Base-by-base conservation (phyloP, 176 grass and related monocot species). In the Saccharum officinarum region DNA sequence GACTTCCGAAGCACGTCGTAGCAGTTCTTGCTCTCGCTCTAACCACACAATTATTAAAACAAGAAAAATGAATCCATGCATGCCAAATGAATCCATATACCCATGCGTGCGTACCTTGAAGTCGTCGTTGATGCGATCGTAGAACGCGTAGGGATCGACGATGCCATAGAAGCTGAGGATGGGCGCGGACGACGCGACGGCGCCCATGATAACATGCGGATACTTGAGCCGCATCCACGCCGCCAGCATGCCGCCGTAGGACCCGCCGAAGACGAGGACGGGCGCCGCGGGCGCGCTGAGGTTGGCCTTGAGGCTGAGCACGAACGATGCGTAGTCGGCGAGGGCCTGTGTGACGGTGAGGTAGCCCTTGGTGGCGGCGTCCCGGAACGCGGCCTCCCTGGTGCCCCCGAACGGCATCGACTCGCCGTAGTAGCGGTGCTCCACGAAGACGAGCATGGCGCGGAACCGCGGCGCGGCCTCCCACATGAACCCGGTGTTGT, bases 361-460 rank as follows among this genome's bases (percentile, higher is more conserved):
- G 86, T 94, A 94, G 0, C 92, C 92, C 33, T 38, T 16, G 40
- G 84, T 66, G 72, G n/a, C 65, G 2, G 89, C 33, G 84, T 89
- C 83, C 36, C 20, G 62, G 76, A 67, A 88, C 31, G 92, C 88
- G 22, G 26, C 66, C 31, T 67, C 22, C 61, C 57, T 34, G 46
- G 47, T 13, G 36, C 88, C 15, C 0, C 71, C 92, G 69, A 91
- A 91, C 28, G 89, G 92, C 64, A 91, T 57, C 13, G 92, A 87
- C n/a, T 68, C 14, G 10, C 92, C 92, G 60, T 94, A 94, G 80
- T 94, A 94, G 45, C 92, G 79, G 70, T 94, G 92, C 92, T 94
- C 92, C 20, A 94, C 64, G 92, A 94, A 94, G 42, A 94, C 81
- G 52, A 94, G 66, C 79, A 90, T 52, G 26, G 92, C 89, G 73